These are phyloP conservation scores for Hypoxylon lienhwacheense DNA, from an alignment of 495 filamentous ascomycete species.

Conservation along the genomic window DNA sequence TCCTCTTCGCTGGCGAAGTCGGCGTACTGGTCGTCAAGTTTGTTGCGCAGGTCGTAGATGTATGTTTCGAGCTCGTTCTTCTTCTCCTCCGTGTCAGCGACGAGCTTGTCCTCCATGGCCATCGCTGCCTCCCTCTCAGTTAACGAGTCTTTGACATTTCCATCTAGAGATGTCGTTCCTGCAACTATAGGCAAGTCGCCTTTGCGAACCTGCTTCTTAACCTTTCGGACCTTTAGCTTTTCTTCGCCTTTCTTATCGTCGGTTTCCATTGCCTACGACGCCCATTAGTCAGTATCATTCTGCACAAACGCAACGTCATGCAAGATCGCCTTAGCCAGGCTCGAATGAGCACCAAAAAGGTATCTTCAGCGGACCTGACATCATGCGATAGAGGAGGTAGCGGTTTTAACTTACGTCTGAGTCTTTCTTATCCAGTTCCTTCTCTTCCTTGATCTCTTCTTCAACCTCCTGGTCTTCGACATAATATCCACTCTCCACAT, in stretches of 20 bases:
- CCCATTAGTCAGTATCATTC: conserved; percentile 12
- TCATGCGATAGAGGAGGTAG: not conserved
- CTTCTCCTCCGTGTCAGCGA: conserved; percentile 97
- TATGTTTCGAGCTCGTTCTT: conserved; percentile 99
- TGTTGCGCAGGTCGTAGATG: conserved; percentile 94
- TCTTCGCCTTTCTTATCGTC: conserved; percentile 70
- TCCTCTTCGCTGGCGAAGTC: conserved; percentile 90
- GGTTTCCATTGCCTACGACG: conserved; percentile 84
- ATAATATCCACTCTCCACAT: conserved; percentile 95
- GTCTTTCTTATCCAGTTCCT: conserved; percentile 65
- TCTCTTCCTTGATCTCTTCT: conserved; percentile 77
- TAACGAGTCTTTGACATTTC: conserved; percentile 61
- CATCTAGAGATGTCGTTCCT: conserved; percentile 78
- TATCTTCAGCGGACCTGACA: too few species aligned
- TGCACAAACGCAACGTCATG: not conserved
- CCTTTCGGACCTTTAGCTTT: conserved; percentile 92
- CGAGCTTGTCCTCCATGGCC: conserved; percentile 98
- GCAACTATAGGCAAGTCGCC: conserved; percentile 88
- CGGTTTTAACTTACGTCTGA: conserved; percentile 63
- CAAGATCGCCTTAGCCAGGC: not conserved
- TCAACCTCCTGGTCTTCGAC: conserved; percentile 98
- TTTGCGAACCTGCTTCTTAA: conserved; percentile 99
- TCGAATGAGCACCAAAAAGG: not conserved
- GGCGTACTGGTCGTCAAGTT: conserved; percentile 87
- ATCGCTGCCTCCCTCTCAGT: conserved; percentile 84